Conservation (phyloP, 345 rosid genomes). For the Draba incana region DNA sequence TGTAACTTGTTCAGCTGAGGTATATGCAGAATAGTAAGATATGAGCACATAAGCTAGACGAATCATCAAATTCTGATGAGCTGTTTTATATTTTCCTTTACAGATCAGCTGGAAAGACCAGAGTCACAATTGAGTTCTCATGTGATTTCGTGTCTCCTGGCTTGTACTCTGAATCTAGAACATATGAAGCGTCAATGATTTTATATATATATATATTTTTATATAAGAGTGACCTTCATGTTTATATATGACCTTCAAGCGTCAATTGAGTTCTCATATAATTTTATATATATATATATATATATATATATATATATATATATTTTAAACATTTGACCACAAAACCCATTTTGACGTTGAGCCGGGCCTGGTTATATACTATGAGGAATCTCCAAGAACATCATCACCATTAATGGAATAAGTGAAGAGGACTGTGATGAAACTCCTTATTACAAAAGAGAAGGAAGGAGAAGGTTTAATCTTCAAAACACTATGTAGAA, state of each 20-base stretch:
- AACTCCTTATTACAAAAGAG: slow-evolving; percentile 80
- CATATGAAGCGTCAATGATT: slow-evolving; percentile 61
- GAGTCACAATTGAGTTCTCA: slow-evolving; percentile 67
- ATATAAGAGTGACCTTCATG: too few species aligned
- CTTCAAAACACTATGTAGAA: slow-evolving; percentile 76
- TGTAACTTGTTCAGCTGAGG: slow-evolving; percentile 26
- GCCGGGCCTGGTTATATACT: slow-evolving; percentile 27
- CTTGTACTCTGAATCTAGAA: slow-evolving; percentile 63
- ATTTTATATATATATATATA: too few species aligned
- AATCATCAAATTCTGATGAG: slow-evolving; percentile 32
- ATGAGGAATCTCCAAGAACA: slow-evolving; percentile 75
- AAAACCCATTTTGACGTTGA: too few species aligned
- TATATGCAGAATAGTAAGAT: slow-evolving; percentile 18
- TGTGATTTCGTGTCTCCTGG: slow-evolving; percentile 77
- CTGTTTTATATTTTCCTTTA: slow-evolving; percentile 35
- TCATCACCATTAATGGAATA: slow-evolving; percentile 88
- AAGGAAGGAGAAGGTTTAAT: slow-evolving; percentile 75
- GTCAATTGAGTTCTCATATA: too few species aligned
- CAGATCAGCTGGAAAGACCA: slow-evolving; percentile 83
- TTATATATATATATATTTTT: too few species aligned
- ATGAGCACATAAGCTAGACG: slow-evolving; percentile 17
- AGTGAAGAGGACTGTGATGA: slow-evolving; percentile 85
- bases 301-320: too few species aligned
- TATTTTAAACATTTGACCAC: too few species aligned
- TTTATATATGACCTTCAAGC: too few species aligned